Evolutionary conservation across 176 grass and related monocot species (phyloP).

Genomic region (Canna indica): DNA sequence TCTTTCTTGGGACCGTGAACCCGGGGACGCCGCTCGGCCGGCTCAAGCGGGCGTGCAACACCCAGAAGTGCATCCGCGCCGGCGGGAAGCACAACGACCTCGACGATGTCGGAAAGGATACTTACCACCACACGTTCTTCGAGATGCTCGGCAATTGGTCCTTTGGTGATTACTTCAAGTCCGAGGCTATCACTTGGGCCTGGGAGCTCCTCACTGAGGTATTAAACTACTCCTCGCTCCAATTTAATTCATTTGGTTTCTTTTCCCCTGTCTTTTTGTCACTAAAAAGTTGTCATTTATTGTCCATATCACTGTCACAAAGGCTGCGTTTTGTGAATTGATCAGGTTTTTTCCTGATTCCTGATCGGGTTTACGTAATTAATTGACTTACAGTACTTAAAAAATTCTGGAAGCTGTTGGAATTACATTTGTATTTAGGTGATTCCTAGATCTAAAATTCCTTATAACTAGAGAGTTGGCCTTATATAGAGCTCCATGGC

Average conservation of each 20-base stretch:
- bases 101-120: slow-evolving; percentile 96
- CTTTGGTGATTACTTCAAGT: slow-evolving; percentile 95
- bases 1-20: slow-evolving; percentile 67
- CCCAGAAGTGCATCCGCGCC: slow-evolving; percentile 93
- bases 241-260: background rate
- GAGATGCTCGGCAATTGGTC: slow-evolving; percentile 99
- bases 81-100: slow-evolving; percentile 98
- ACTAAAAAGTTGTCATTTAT: background rate
- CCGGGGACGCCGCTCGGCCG: slow-evolving; percentile 52
- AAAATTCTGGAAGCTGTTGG: background rate
- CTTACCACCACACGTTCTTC: slow-evolving; percentile 96
- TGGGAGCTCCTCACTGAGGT: slow-evolving; percentile 92
- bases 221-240: background rate
- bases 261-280: background rate
- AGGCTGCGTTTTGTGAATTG: background rate
- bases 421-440: background rate
- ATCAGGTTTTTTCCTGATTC: too few relatives aligned
- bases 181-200: slow-evolving; percentile 79
- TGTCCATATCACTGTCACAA: background rate
- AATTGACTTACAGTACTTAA: background rate
- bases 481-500: too few relatives aligned
- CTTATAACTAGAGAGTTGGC: too few relatives aligned
- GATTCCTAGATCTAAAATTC: background rate
- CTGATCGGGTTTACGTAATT: background rate
- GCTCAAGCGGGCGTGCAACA: slow-evolving; percentile 63